Evolutionary conservation across 129 eudicot genomes (phyloP).

Genomic region (Apium graveolens): DNA sequence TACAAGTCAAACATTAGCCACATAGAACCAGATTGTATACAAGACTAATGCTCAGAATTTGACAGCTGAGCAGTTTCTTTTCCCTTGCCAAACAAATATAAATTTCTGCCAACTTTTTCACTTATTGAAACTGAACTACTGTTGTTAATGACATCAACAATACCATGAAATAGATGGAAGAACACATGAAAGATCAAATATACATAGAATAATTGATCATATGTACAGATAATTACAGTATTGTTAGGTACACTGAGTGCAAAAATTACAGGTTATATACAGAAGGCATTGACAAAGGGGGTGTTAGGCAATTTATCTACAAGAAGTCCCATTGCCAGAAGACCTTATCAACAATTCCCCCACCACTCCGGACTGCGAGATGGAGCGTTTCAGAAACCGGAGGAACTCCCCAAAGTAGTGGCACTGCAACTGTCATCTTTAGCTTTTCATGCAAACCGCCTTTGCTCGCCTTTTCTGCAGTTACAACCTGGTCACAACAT

Average conservation of each 20-base stretch:
- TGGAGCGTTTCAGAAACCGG: constrained; percentile 92
- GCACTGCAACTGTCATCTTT: constrained; percentile 94
- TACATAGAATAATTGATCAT: neutral
- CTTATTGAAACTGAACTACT: neutral
- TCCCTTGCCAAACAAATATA: neutral
- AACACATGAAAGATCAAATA: neutral
- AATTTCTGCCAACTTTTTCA: constrained; percentile 4
- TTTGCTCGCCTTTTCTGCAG: constrained; percentile 69
- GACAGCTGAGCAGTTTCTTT: neutral
- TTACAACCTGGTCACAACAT: constrained; percentile 53
- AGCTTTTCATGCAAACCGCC: constrained; percentile 82
- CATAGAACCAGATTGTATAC: neutral
- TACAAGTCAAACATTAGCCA: neutral
- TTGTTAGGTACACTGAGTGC: constrained; percentile 11
- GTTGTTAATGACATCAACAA: neutral
- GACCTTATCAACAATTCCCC: constrained; percentile 92
- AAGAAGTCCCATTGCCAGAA: constrained; percentile 95
- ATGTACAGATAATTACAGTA: constrained; percentile 7
- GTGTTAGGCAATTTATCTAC: constrained; percentile 25
- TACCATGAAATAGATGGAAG: neutral
- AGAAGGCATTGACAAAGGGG: constrained; percentile 20
- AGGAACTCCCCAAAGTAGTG: constrained; percentile 96
- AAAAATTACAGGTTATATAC: constrained; percentile 42
- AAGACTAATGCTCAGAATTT: neutral
- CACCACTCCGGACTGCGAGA: constrained; percentile 86